Base-by-base conservation (phyloP, 306 rosid genomes). In the Prunus padus region DNA sequence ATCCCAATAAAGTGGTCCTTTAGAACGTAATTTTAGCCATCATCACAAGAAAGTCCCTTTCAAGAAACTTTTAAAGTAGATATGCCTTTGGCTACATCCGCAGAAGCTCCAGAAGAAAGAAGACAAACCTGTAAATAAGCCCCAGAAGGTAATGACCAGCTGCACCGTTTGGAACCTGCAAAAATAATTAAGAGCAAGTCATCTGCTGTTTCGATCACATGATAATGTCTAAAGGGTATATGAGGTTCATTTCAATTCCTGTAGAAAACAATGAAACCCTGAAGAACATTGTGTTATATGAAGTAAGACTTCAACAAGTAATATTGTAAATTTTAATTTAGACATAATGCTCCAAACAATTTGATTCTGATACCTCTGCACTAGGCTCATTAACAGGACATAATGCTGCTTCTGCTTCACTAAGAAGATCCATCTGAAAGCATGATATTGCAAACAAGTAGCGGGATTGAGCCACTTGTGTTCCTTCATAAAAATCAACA, bases 381-480 rank as follows among this genome's bases (percentile, higher is more conserved):
- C 87, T 79, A 46, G 94, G 92, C 79, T 96, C 99, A 61, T 87
- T 88, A 69, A 90, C 86, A 50, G 97, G 93, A 78, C 90, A 88
- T 78, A 96, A 88, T n/a, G 93, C 96, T 45, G 93, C 86, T 87
- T 92, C 99, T 54, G 98, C 98, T 83, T 92, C 99, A 6, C 82
- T 87, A 13, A 92, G 96, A 84, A 89, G 93, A 89, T 89, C 91
- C 97, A 96, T 86, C 79, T 91, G 97, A 87, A 89, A 96, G 93
- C 99, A 96, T 52, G 99, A 96, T 85, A 88, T 73, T 20, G 99
- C 99, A 92, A 92, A 92, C 98, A 96, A 83, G 92, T 96, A 96
- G 82, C 99, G 95, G 73, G 98, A 96, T 87, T 90, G 97, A 88
- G 98, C 91, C 96, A 88, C 86, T 83, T 84, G 92, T 67, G 88